phyloP scores from a whole-genome alignment of 352 stramenopile species.

The Blastocystis sp. region DNA sequence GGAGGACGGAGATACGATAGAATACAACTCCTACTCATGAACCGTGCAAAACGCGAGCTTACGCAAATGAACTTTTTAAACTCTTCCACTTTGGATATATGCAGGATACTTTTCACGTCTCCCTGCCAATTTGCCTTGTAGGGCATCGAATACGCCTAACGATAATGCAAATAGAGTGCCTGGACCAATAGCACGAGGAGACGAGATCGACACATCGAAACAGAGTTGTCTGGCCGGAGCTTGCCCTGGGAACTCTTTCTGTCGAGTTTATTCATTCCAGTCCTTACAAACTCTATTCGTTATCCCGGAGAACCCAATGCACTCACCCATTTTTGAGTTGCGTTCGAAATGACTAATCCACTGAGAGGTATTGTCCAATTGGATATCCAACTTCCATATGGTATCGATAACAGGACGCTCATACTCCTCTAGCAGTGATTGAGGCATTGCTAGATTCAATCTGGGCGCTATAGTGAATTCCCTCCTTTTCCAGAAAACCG shows the following conservation, averaged over 20 bases:
- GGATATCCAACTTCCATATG: slow-evolving; percentile 50
- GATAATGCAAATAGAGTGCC: background rate
- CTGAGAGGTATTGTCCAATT: background rate
- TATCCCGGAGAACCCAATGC: background rate
- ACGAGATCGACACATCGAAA: slow-evolving; percentile 40
- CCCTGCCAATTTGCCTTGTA: slow-evolving; percentile 7
- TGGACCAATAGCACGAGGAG: slow-evolving; percentile 42
- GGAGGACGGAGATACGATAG: background rate
- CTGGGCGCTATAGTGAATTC: background rate
- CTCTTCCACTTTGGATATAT: slow-evolving; percentile 32
- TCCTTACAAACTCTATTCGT: slow-evolving; percentile 27
- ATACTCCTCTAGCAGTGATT: slow-evolving; percentile 1
- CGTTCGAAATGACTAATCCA: slow-evolving; percentile 16
- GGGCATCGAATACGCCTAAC: slow-evolving; percentile 43
- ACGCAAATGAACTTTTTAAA: slow-evolving; percentile 28
- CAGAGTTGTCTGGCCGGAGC: slow-evolving; percentile 15
- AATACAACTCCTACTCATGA: slow-evolving; percentile 9
- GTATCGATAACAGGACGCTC: slow-evolving; percentile 36
- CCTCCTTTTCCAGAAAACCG: too few relatives aligned
- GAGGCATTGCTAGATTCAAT: background rate
- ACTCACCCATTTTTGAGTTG: background rate
- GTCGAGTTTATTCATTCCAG: slow-evolving; percentile 25
- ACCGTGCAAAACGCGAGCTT: background rate
- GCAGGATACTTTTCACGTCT: background rate
- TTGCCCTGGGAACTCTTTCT: background rate